phyloP scores from a whole-genome alignment of 164 flowering plant genomes.

The Aristolochia californica region DNA sequence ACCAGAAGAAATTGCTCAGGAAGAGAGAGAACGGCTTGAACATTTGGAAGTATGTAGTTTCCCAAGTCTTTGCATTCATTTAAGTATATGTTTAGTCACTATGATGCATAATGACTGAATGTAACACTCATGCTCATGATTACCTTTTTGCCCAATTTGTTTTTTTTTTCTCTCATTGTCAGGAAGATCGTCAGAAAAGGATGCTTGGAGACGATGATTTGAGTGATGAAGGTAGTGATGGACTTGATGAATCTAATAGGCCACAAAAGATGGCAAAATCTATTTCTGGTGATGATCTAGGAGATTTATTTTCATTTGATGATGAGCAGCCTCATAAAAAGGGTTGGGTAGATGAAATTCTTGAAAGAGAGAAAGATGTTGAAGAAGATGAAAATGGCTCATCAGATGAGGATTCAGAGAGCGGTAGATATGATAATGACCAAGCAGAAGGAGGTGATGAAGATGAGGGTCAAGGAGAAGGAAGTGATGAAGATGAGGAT shows the following conservation, averaged over 20 bases:
- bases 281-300: conserved; percentile 92
- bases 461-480: conserved; percentile 19
- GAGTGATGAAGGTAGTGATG: conserved; percentile 52
- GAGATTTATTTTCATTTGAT: conserved; percentile 62
- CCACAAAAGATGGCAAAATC: conserved; percentile 23
- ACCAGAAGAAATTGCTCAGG: conserved; percentile 89
- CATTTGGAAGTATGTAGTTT: conserved; percentile 48
- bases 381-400: conserved; percentile 33
- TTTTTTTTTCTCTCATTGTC: conserved; percentile 6
- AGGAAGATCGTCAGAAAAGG: conserved; percentile 87
- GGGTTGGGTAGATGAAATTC: conserved; percentile 76
- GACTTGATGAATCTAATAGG: conserved; percentile 26
- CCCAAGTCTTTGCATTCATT: too few relatives aligned
- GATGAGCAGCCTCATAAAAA: conserved; percentile 31
- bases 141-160: neutral
- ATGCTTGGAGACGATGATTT: conserved; percentile 64
- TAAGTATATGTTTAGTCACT: too few relatives aligned
- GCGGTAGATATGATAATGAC: conserved; percentile 19
- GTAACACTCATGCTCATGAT: too few relatives aligned
- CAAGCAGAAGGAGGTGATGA: conserved; percentile 23
- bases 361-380: conserved; percentile 33
- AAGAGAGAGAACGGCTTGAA: conserved; percentile 79
- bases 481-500: conserved; percentile 21
- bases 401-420: conserved; percentile 38
- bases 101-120: too few relatives aligned